These are phyloP conservation scores for Trichoderma sp. DNA, from an alignment of 2,329 filamentous ascomycete genomes.

Conservation along the genomic window DNA sequence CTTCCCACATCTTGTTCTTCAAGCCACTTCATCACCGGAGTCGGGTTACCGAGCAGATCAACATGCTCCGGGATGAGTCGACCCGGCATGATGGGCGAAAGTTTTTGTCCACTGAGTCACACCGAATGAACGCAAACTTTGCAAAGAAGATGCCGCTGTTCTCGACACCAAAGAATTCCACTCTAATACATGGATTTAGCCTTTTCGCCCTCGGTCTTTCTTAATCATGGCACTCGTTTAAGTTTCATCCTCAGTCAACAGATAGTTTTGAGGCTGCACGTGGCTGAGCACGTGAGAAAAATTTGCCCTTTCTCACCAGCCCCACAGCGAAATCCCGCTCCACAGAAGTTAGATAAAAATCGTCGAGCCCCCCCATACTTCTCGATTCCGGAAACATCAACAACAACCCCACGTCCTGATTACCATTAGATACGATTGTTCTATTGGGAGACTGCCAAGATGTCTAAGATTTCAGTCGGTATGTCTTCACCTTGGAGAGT, in stretches of 20 bases:
- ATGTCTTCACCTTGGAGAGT: conserved; percentile 22
- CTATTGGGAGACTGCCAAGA: conserved; percentile 86
- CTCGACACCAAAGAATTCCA: background rate
- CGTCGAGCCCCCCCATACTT: conserved; percentile 19
- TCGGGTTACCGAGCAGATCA: conserved; percentile 38
- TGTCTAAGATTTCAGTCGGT: conserved; percentile 85
- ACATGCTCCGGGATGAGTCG: conserved; percentile 29
- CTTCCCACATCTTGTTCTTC: conserved; percentile 37
- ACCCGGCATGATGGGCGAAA: conserved; percentile 22
- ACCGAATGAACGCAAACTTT: background rate
- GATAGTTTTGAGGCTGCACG: conserved; percentile 27
- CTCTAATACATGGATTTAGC: background rate
- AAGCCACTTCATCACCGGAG: conserved; percentile 42
- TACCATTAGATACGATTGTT: conserved; percentile 68
- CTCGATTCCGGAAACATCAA: conserved; percentile 12
- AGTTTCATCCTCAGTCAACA: background rate
- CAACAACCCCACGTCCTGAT: conserved; percentile 40
- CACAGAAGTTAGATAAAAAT: conserved; percentile 30
- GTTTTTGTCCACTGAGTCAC: conserved; percentile 18
- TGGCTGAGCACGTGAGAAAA: conserved; percentile 35
- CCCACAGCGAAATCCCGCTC: conserved; percentile 27
- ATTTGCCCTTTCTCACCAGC: conserved; percentile 35
- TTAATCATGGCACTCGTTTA: background rate
- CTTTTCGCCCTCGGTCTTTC: background rate
- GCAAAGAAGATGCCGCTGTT: background rate